Evolutionary conservation across 2,329 filamentous ascomycete genomes (phyloP), one percentile per base, ranked within the genome.

Genomic region (Fusarium praegraminearum): DNA sequence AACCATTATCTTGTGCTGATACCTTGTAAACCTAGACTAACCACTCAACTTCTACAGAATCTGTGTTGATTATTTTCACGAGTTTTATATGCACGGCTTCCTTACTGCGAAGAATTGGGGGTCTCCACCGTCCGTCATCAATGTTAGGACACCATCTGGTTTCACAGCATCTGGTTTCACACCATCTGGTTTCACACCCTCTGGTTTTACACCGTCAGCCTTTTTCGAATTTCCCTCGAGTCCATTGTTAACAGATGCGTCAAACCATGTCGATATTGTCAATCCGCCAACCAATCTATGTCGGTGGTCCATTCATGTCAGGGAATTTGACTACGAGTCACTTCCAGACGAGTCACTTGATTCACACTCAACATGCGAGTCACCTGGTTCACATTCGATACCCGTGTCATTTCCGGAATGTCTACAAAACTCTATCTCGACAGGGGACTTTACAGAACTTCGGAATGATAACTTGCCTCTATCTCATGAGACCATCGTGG

Each of bases 1-100:
- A 0, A 13, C 8, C 2, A 11, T 33, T 8, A 5, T 13, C 11
- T 12, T 18, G 2, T n/a, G 32, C 24, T 8, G 12, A 6, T 18
- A 28, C 1, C 16, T 44, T 18, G 10, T 4, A 26, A 26, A 0
- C 24, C 6, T 26, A 11, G 0, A 7, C 22, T 47, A 5, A 47
- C 5, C 2, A 5, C 1, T 7, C 0, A 5, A 0, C 2, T 2
- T 2, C 2, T 3, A 2, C 2, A 70, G 69, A 2, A 49, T 33
- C 2, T 44, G 56, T 22, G 38, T 65, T 12, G 16, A 70, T 15
- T 70, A 69, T 22, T 58, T 72, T 11, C 64, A 72, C 10, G 57
- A 70, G n/a, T 66, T 70, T 3, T 67, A 69, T 7, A 47, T 63
- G 18, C 58, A 64, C 2, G 2, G 62, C 0, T 57, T 66, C n/a